phyloP scores from a whole-genome alignment of 768 basidiomycete species.

The Suillus brevipes region DNA sequence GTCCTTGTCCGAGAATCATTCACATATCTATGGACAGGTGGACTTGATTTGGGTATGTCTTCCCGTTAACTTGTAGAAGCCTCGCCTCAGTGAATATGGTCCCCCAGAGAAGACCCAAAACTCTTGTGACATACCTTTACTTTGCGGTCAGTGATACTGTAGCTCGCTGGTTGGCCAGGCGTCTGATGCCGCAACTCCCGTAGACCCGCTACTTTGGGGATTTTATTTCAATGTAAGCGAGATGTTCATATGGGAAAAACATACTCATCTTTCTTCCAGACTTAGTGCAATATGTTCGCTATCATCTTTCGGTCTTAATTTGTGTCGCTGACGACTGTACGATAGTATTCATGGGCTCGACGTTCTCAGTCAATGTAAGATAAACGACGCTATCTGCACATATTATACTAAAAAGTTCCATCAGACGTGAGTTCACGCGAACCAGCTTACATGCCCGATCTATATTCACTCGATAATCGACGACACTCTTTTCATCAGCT shows the following conservation, averaged over 20 bases:
- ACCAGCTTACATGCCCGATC: background rate
- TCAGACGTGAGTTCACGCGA: slow-evolving; percentile 5
- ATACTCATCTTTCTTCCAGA: slow-evolving; percentile 4
- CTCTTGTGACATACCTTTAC: slow-evolving; percentile 9
- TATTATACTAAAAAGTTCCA: slow-evolving; percentile 1
- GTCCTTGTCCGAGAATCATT: background rate
- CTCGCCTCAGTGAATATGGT: background rate
- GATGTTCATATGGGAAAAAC: background rate
- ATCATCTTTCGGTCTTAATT: background rate
- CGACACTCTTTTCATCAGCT: background rate
- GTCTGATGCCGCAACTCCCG: background rate
- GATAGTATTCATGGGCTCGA: slow-evolving; percentile 10
- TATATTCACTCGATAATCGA: background rate
- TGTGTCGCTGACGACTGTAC: background rate
- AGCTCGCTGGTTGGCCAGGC: no score
- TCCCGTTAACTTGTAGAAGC: background rate
- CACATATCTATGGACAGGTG: slow-evolving; percentile 7
- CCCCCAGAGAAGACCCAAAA: slow-evolving; percentile 1
- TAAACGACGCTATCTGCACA: background rate
- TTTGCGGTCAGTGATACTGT: slow-evolving; percentile 5
- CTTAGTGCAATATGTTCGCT: slow-evolving; percentile 8
- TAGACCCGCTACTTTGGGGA: slow-evolving; percentile 15
- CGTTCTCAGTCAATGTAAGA: slow-evolving; percentile 11
- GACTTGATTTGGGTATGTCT: slow-evolving; percentile 14
- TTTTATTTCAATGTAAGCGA: slow-evolving; percentile 6